Base-by-base conservation (phyloP, 1,284 basidiomycete genomes). In the Ceratobasidium sp. region DNA sequence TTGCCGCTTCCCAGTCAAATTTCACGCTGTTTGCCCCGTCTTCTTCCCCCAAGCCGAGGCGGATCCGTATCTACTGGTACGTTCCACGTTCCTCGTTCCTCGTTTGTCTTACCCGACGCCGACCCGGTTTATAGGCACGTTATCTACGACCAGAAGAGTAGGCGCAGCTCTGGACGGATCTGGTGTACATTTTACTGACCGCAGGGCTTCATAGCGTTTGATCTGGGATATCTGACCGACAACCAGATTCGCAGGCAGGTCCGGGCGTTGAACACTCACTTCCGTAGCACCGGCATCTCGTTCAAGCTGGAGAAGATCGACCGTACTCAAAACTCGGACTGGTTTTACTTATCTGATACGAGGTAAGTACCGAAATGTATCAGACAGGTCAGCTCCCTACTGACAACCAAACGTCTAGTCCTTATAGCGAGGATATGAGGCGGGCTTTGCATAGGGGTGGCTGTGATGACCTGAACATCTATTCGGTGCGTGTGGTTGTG, bases 401-500 rank as follows among this genome's bases (percentile, higher is more conserved):
- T 18, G 47, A 18, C 5, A 49, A 49, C 16, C 23, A 49, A 23
- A 28, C 28, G 14, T 14, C 28, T 28, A 54, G 52, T 16, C 9
- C 8, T 30, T 30, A 35, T 21, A n/a, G 30, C 18, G n/a, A 7
- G 30, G 32, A 3, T 6, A 58, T 58, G 55, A 58, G 35, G 32
- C 32, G 16, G 16, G 13, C n/a, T 28, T n/a, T 58, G 11, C 55
- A 41, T 38, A 13, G 9, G 11, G 55, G 55, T 26, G 35, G 26
- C 26, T 23, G 26, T 30, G 35, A 57, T 13, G 54, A 57, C 21
- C 30, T 57, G 8, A 57, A 57, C 54, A 57, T 57, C 21, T 57
- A 57, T 30, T 8, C 18, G 14, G 54, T 57, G 26, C 21, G 49
- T 52, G 16, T n/a, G n/a, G n/a, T n/a, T n/a, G n/a, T n/a, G n/a